Base-by-base conservation (phyloP, 371 early-diverging fungal genomes). In the Mucor piriformis region DNA sequence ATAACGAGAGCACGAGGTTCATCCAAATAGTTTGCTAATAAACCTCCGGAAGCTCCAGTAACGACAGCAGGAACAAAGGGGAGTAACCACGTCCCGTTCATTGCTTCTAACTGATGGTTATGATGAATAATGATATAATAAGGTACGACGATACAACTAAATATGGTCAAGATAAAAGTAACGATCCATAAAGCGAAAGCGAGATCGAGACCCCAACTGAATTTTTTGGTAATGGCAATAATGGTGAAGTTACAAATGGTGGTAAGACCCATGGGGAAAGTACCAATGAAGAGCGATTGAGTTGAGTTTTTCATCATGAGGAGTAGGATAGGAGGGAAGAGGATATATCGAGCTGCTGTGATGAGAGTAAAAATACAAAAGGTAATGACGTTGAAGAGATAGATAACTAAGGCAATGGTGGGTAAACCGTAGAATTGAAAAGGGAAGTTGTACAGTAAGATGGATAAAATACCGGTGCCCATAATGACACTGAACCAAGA, bases 51-150 rank as follows among this genome's bases (percentile, higher is more conserved):
- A 2, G 76, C 67, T 0, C 82, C 63, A 3, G 77, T 67, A 2
- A 83, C 83, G 0, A 83, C 71, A 3, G 72, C 67, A 15, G 83
- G 73, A 0, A 83, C 72, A 21, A 83, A 66, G 3, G 83, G 82
- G 18, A 83, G 29, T 3, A 83, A 52, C 57, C 83, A 67, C 0
- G 73, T 72, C 0, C 84, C 74, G 23, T 64, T 80, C 62, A 82
- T 67, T 0, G 52, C 49, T 6, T 79, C 67, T n/a, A 83, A 47
- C 6, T 51, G 48, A 33, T 82, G 82, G 10, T 57, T 50, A 7
- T 83, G 83, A 11, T 72, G 69, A 13, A 75, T 50, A 16, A 69
- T 61, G 8, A 67, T 60, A 20, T 66, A 49, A 34, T 70, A 77
- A 3, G 83, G 82, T 11, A 83, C 67, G 2, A 60, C 34, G 13